Evolutionary conservation across 2,329 filamentous ascomycete species (phyloP), one percentile per base, ranked within the genome.

Genomic region (Calcarisporium arbuscula): DNA sequence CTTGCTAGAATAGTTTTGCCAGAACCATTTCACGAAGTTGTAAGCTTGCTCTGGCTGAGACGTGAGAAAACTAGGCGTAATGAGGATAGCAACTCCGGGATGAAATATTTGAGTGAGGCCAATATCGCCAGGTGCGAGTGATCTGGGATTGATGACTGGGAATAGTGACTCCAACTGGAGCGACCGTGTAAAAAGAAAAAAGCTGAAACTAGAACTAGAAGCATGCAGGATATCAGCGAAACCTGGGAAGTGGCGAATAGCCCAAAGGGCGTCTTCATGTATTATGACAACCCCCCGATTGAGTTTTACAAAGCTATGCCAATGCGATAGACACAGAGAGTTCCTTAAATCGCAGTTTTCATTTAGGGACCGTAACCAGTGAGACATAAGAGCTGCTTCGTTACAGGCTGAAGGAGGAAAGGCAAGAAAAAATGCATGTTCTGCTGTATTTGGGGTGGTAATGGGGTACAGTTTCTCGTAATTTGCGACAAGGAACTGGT

Each of bases 351-450:
- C 58, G 42, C 64, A 69, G 3, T 56, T 42, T 0, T 57, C 44
- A 20, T 67, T 58, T 22, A 54, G 59, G 5, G 44, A 45, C 6
- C 53, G 55, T 8, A 77, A 46, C 69, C 70, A 77, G 14, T 54
- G 49, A 19, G 49, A 56, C 3, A 74, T n/a, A 8, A 67, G 57
- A 8, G 53, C 43, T 14, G 56, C 54, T 23, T 61, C 58, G 9
- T 54, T 36, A 7, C 43, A 37, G 19, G 55, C 53, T 3, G 58
- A 53, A 0, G 48, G 44, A 1, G 73, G 70, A 32, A 76, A 76
- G 3, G 66, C 54, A 2, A 78, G 48, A 40, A 67, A 76, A 42
- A 75, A 68, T 17, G 42, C 46, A 4, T 52, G 45, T 18, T 43
- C 34, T 9, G 11, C 23, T 12, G 19, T 47, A 7, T 41, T 38